Conservation (phyloP, 768 basidiomycete species). For the Boletellus emodensis region DNA sequence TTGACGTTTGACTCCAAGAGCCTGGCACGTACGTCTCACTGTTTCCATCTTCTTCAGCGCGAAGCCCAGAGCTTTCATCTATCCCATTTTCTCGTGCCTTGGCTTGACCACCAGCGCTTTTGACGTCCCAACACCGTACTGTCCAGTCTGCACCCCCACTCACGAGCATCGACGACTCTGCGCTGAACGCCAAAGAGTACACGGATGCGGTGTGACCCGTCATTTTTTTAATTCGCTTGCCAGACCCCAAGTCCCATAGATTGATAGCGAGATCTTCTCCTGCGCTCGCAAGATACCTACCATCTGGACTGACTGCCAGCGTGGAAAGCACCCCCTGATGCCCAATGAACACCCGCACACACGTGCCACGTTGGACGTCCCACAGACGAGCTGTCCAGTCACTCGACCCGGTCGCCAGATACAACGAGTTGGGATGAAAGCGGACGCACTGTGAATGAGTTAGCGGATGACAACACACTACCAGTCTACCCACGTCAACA, state of each 20-base stretch:
- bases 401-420: slow-evolving; percentile 94
- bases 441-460: slow-evolving; percentile 67
- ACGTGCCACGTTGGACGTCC: slow-evolving; percentile 96
- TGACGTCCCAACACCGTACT: slow-evolving; percentile 98
- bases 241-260: slow-evolving; percentile 96
- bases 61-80: slow-evolving; percentile 30
- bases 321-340: slow-evolving; percentile 87
- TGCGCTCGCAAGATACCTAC: slow-evolving; percentile 88
- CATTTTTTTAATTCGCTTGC: slow-evolving; percentile 94
- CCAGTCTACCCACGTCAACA: slow-evolving; percentile 73
- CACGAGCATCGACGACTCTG: slow-evolving; percentile 85
- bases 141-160: slow-evolving; percentile 95
- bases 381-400: slow-evolving; percentile 95
- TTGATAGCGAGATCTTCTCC: slow-evolving; percentile 92
- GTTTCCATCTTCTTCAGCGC: slow-evolving; percentile 47
- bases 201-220: slow-evolving; percentile 87
- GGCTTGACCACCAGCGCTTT: slow-evolving; percentile 61
- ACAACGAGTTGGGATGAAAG: slow-evolving; percentile 97
- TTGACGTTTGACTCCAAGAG: not conserved
- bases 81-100: slow-evolving; percentile 59
- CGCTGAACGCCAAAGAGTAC: slow-evolving; percentile 87
- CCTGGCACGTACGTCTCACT: slow-evolving; percentile 62
- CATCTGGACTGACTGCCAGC: slow-evolving; percentile 89
- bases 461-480: not conserved
- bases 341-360: slow-evolving; percentile 92